A percentile compares a stretch with the other conserved stretches of the same genome.
Evolutionary conservation across 306 rosid species (phyloP).

Genomic region (Lablab purpureus): DNA sequence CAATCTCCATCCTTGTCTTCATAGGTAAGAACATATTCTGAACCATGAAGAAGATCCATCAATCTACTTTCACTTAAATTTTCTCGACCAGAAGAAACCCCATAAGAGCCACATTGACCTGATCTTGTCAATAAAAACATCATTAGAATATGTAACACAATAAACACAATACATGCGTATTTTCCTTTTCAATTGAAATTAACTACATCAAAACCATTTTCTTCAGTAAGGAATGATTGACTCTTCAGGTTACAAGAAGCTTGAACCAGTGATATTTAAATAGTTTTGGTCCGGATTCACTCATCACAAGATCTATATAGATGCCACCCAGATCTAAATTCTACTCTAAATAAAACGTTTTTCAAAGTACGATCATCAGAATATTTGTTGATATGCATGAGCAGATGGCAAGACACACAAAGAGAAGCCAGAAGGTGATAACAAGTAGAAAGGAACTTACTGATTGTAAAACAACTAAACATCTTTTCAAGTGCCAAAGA

Average conservation of each 20-base stretch:
- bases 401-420: background rate
- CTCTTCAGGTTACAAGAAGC: conserved; percentile 6
- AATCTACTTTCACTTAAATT: conserved; percentile 76
- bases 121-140: conserved; percentile 34
- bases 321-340: background rate
- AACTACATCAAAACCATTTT: background rate
- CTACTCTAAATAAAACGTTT: background rate
- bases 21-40: conserved; percentile 94
- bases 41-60: conserved; percentile 89
- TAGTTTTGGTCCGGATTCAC: background rate
- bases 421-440: background rate
- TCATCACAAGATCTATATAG: conserved; percentile 10
- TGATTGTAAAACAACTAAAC: conserved; percentile 95
- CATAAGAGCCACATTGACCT: conserved; percentile 91
- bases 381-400: conserved; percentile 9
- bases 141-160: conserved; percentile 20
- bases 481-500: conserved; percentile 95
- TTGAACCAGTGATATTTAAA: background rate
- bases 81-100: conserved; percentile 72
- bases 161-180: too few species aligned
- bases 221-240: background rate
- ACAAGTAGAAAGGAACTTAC: conserved; percentile 55
- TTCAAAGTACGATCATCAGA: background rate
- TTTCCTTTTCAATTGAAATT: conserved; percentile 7
- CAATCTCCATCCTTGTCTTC: conserved; percentile 98